phyloP scores from a whole-genome alignment of 1,284 basidiomycete species.

The Austroboletus novae-zelandiae region DNA sequence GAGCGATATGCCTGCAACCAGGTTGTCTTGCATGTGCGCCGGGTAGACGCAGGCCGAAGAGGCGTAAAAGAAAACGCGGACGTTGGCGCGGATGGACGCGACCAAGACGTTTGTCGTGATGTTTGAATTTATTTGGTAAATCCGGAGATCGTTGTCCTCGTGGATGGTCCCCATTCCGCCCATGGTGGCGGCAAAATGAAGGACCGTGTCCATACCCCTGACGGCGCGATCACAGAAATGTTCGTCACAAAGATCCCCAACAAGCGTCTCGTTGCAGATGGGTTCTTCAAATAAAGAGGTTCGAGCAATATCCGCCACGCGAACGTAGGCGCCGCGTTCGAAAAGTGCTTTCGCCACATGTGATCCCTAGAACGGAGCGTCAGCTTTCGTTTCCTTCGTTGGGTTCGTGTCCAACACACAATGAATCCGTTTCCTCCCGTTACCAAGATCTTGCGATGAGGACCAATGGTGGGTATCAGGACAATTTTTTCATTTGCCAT shows the following conservation, averaged over 20 bases:
- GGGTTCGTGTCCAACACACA: constrained; percentile 34
- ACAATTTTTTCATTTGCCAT: no score
- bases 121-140: constrained; percentile 48
- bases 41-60: constrained; percentile 63
- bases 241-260: constrained; percentile 48
- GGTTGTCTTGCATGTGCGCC: constrained; percentile 37
- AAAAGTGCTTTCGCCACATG: constrained; percentile 45
- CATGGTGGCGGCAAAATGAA: constrained; percentile 61
- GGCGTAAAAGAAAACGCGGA: constrained; percentile 49
- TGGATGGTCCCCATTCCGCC: constrained; percentile 64
- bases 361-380: constrained; percentile 41
- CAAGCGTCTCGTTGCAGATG: constrained; percentile 37
- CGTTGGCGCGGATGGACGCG: constrained; percentile 38
- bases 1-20: constrained; percentile 40
- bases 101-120: constrained; percentile 50
- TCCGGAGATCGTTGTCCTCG: constrained; percentile 44
- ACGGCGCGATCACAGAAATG: constrained; percentile 39
- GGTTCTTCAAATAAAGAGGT: constrained; percentile 26
- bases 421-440: constrained; percentile 58
- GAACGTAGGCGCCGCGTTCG: constrained; percentile 35
- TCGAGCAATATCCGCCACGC: constrained; percentile 42
- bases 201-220: constrained; percentile 40
- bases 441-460: constrained; percentile 37
- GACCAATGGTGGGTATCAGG: neutral
- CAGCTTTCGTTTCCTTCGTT: neutral